phyloP scores from a whole-genome alignment of 2,329 filamentous ascomycete species.

The Remersonia thermophila region DNA sequence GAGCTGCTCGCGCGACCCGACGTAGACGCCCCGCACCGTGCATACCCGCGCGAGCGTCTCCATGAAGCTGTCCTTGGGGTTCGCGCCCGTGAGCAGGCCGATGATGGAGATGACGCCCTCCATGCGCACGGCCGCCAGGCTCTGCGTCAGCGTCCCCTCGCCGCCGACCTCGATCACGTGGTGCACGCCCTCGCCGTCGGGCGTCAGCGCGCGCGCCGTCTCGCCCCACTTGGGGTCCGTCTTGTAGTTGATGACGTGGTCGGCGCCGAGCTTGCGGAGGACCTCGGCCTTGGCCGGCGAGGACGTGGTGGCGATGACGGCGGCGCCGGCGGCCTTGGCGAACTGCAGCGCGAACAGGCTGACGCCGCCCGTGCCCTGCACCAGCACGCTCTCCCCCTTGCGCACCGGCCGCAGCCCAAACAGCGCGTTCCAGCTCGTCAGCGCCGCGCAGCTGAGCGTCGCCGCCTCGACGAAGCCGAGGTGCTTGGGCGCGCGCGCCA shows the following conservation, averaged over 20 bases:
- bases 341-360: conserved; percentile 51
- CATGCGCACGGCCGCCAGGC: conserved; percentile 19
- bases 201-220: conserved; percentile 36
- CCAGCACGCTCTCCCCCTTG: conserved; percentile 47
- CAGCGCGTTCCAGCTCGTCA: conserved; percentile 56
- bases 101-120: conserved; percentile 27
- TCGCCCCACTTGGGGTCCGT: conserved; percentile 41
- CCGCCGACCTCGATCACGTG: conserved; percentile 47
- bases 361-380: conserved; percentile 60
- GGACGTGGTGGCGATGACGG: conserved; percentile 46
- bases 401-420: conserved; percentile 42
- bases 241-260: conserved; percentile 46
- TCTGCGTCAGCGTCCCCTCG: conserved; percentile 34
- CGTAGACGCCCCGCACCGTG: conserved; percentile 29
- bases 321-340: conserved; percentile 37
- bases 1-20: conserved; percentile 28
- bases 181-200: conserved; percentile 34
- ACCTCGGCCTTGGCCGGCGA: conserved; percentile 34
- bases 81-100: conserved; percentile 30
- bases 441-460: conserved; percentile 45
- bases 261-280: conserved; percentile 40
- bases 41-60: conserved; percentile 32
- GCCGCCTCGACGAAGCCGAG: conserved; percentile 41
- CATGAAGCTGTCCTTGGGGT: conserved; percentile 37
- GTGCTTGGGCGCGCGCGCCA: conserved; percentile 49